Base-by-base conservation (phyloP, 345 rosid species). In the Sapria himalayana region DNA sequence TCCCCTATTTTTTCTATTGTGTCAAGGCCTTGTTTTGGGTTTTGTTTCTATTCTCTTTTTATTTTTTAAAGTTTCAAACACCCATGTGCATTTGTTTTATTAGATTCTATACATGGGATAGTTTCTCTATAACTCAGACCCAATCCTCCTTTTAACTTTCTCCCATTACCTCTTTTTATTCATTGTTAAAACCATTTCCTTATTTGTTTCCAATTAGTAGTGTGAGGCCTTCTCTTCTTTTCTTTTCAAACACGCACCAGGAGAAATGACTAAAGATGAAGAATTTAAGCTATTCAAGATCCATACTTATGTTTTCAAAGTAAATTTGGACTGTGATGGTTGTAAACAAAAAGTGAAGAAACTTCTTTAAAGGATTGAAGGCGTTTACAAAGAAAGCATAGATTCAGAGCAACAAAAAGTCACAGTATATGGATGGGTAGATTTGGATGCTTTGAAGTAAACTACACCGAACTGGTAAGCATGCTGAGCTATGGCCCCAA, bases 211-310 rank as follows among this genome's bases (percentile, higher is more conserved):
- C 5, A 7, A 1, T 52, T 51, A 37, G 37, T 32, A 13, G 41
- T 21, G 14, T 32, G 29, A n/a, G 16, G 1, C 0, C 34, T 43
- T 42, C 29, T 43, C 21, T 29, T n/a, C n/a, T n/a, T 43, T 46
- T 49, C 52, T 24, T 53, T 39, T 27, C 25, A 55, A 57, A 58
- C 62, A 29, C n/a, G 7, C 37, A 34, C 41, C 33, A n/a, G 46
- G 39, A 49, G 60, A 59, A 52, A 81, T 81, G 93, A 67, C 85
- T 56, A 81, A 74, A 74, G 85, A 72, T 41, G 89, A 77, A 55
- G 81, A 77, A 69, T 81, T 74, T 67, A 81, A 72, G 70, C 73
- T 81, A 49, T 70, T 81, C 61, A 81, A 77, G 73, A 77, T 81
- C 64, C 85, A 77, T 89, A 77, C 74, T 20, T 74, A 52, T 60